A percentile compares a stretch with the other conserved stretches of the same genome.
These are phyloP conservation scores for Barnettozyma botsteinii DNA, from an alignment of 805 yeast genomes.

Conservation along the genomic window DNA sequence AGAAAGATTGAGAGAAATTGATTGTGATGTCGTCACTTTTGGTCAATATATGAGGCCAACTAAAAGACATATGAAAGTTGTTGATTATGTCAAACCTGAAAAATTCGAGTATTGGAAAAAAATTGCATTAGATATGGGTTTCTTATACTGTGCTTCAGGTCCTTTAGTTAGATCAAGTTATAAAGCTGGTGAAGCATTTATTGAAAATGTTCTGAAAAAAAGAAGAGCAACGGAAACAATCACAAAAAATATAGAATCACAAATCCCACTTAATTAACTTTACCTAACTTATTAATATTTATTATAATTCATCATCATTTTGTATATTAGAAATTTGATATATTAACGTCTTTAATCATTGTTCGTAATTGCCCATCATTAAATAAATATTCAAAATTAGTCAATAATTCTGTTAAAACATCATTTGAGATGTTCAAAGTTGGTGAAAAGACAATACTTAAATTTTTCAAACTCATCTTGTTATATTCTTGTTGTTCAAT, in stretches of 20 bases:
- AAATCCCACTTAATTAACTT: too few species aligned
- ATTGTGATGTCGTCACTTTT: constrained; percentile 93
- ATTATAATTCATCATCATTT: neutral
- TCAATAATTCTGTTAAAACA: constrained; percentile 51
- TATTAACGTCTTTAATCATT: constrained; percentile 46
- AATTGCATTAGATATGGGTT: constrained; percentile 81
- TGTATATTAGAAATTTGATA: constrained; percentile 33
- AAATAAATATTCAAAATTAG: constrained; percentile 58
- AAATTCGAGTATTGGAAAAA: constrained; percentile 92
- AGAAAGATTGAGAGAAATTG: constrained; percentile 63
- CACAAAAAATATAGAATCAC: neutral
- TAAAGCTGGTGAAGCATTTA: constrained; percentile 97
- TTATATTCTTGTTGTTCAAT: constrained; percentile 55
- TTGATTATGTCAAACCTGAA: constrained; percentile 89
- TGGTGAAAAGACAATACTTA: constrained; percentile 78
- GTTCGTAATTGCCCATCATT: constrained; percentile 45
- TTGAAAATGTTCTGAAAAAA: constrained; percentile 85
- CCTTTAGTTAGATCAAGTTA: constrained; percentile 95
- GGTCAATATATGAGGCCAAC: constrained; percentile 99
- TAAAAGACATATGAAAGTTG: constrained; percentile 96
- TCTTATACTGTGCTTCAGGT: constrained; percentile 94
- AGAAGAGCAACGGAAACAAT: constrained; percentile 32
- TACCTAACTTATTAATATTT: too few species aligned
- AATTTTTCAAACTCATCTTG: constrained; percentile 79
- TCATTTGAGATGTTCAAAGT: constrained; percentile 65